Evolutionary conservation across 495 filamentous ascomycete genomes (phyloP).

Genomic region (Lentithecium fluviatile): DNA sequence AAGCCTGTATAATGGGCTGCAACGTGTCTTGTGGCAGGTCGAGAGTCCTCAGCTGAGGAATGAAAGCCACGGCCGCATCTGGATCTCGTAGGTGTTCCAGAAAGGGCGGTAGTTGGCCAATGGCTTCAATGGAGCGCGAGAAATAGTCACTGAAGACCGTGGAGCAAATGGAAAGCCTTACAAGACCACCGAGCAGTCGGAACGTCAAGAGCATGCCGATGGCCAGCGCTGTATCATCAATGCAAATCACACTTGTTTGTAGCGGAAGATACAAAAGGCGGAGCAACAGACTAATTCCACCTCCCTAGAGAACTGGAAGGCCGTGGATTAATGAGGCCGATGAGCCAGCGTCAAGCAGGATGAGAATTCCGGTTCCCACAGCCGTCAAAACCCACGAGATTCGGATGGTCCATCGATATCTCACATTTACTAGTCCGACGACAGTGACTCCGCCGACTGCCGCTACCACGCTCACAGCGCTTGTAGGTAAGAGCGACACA

Average conservation of each 20-base stretch:
- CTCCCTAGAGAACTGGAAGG: too few species aligned
- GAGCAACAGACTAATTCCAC: too few species aligned
- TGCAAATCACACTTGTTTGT: neutral
- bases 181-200: neutral
- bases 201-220: neutral
- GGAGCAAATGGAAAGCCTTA: neutral
- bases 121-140: neutral
- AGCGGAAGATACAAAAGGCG: too few species aligned
- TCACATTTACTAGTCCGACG: too few species aligned
- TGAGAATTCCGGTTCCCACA: too few species aligned
- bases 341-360: too few species aligned
- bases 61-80: neutral
- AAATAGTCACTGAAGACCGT: neutral
- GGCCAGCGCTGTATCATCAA: neutral
- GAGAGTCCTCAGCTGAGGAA: neutral
- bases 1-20: neutral
- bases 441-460: too few species aligned
- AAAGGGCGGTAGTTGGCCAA: neutral
- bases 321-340: too few species aligned
- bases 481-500: neutral
- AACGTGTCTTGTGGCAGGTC: neutral
- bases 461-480: too few species aligned
- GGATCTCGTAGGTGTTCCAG: neutral
- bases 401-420: too few species aligned
- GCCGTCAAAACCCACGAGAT: too few species aligned